Evolutionary conservation across 2,329 filamentous ascomycete genomes (phyloP), one percentile per base, ranked within the genome.

Genomic region (Alternaria panax): DNA sequence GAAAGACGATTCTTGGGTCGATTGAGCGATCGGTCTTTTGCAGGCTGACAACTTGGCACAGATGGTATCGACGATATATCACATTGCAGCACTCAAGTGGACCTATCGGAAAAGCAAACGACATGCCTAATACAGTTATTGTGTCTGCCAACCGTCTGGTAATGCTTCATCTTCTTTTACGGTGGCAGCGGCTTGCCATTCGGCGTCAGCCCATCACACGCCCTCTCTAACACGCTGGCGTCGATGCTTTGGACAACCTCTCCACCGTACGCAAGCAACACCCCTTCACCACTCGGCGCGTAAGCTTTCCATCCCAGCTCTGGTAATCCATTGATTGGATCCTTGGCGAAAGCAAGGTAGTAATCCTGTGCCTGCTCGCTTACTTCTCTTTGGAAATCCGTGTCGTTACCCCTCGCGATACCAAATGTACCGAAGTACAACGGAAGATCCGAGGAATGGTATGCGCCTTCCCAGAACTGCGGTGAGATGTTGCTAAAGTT

Each of bases 361-460:
- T 70, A 71, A 42, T 79, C 77, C 56, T 79, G 75, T 75, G 80
- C 75, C 38, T 74, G 66, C 54, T 71, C 59, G 51, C 74, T 76
- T 1, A 78, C 73, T 46, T 65, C 54, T 4, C 62, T 61, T 45
- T 80, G 71, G 14, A 78, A 73, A 1, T 63, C 47, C 2, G 72
- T 72, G 2, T 67, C 69, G n/a, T 63, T 60, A 4, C 71, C 69
- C 22, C 70, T 63, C 1, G 62, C 68, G 45, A 71, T 73, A 7
- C 62, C 65, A 54, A 74, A 70, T 2, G 78, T 75, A 7, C 77
- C 78, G 51, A 80, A 78, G 8, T 79, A 62, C 30, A 79, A 60
- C 6, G 71, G 70, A 6, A 79, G 66, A 27, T 79, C 77, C 7
- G 71, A 64, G 12, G 66, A 69, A 54, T 80, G 77, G 47, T 76